Base-by-base conservation (phyloP, 441 rosid genomes). In the Eutrema salsugineum region DNA sequence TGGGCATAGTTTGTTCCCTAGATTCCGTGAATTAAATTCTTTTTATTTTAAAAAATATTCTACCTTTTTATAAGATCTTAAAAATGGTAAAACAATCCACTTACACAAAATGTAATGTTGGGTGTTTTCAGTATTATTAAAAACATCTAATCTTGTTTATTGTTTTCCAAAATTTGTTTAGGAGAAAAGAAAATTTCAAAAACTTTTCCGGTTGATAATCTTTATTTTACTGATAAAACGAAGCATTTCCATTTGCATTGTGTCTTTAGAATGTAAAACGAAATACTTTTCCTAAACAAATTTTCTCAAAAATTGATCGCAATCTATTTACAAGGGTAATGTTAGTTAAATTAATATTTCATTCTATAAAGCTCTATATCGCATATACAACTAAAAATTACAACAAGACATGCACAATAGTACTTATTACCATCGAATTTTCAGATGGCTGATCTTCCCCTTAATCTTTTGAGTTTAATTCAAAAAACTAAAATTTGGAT, bases 1-100 rank as follows among this genome's bases (percentile, higher is more conserved):
- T 72, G 71, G 71, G 35, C 77, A 47, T 44, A 35, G 49, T 72
- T 55, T 72, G 58, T 63, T 54, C 50, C 64, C 53, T 33, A 72
- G 71, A 64, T 47, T 56, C 71, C 59, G 46, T 47, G 66, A 36
- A 36, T 16, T 24, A 7, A 5, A 10, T 7, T 15, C 27, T 8
- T 0, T 38, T 38, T 11, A 9, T 24, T 50, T 11, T 5, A 0
- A 8, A 1, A 27, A 30, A 22, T 24, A 16, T 36, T 43, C 16
- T 43, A 57, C 33, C 24, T 33, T 58, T 46, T 20, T 7, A 44
- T n/a, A 16, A 49, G 27, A 32, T 17, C 10, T 8, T 15, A 36
- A 39, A 32, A 2, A 24, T 55, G 16, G 39, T 50, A 14, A 27
- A 24, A 49, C 17, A 38, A 47, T 38, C 43, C 43, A 30, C 43